Evolutionary conservation across 1,139 yeast genomes (phyloP), one percentile per base, ranked within the genome.

Genomic region (Lodderomyces elongisporus): DNA sequence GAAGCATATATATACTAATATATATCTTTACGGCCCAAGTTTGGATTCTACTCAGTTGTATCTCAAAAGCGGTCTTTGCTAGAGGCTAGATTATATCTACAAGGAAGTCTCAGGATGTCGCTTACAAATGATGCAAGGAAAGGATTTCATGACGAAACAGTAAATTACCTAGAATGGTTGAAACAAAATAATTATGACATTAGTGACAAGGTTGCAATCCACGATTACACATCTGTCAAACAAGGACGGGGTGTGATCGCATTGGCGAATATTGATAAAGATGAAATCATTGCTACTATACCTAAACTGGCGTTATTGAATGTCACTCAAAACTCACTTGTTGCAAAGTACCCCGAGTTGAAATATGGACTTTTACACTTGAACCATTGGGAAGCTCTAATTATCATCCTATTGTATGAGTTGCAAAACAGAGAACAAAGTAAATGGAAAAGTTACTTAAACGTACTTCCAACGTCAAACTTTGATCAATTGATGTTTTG

Each of bases 161-260:
- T 50, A 3, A 46, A 48, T 2, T 85, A 78, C 48, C 40, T 51
- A 10, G 24, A 47, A 1, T 84, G 95, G 95, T 60, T 85, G 22
- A 38, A 45, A 6, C 40, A 42, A 0, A 57, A 64, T 4, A 75
- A 70, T 2, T 71, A 72, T 9, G 50, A 45, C 13, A 55, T 85
- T 4, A 73, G 85, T 2, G 62, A 74, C 2, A 79, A 80, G 40
- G 60, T 87, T 8, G 48, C 56, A 14, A 62, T 89, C 5, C 67
- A 62, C 2, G 95, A 89, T 54, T 65, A 74, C 31, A 63, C 95
- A 31, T 37, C 46, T 1, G 45, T 52, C 9, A 60, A 70, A 30
- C 88, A 85, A 54, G 97, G 97, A 12, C 69, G 96, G 25, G 95
- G 93, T 5, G 55, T 91, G 9, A 54, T 80, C 7, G 94, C 96